Conservation (phyloP, 1,139 yeast genomes). For the Kurtzmaniella natalensis region DNA sequence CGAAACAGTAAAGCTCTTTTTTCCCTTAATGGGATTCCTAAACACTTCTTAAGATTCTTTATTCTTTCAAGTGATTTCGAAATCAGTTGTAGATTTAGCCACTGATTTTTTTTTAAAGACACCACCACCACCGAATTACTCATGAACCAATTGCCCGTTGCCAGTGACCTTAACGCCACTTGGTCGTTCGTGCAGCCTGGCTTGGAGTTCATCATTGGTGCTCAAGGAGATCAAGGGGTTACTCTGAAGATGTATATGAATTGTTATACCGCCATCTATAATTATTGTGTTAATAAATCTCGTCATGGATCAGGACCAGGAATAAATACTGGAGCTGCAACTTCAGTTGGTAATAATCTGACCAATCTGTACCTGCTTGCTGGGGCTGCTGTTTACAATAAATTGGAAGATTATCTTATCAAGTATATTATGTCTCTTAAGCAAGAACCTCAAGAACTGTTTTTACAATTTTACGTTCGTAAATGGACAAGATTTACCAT, state of each 20-base stretch:
- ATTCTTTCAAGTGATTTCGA: neutral
- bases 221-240: constrained; percentile 58
- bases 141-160: constrained; percentile 8
- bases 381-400: constrained; percentile 85
- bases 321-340: neutral
- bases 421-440: constrained; percentile 53
- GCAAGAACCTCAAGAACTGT: constrained; percentile 55
- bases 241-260: constrained; percentile 72
- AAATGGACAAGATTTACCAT: constrained; percentile 87
- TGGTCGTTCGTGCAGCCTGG: constrained; percentile 80
- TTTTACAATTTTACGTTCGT: constrained; percentile 79
- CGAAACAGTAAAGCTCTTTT: no score
- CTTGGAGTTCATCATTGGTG: constrained; percentile 63
- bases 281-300: constrained; percentile 85
- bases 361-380: constrained; percentile 50
- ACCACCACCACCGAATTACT: no score
- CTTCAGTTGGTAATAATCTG: constrained; percentile 15
- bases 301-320: constrained; percentile 21
- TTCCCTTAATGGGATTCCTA: no score
- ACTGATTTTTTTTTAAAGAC: no score
- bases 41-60: neutral
- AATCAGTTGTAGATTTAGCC: no score
- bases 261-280: constrained; percentile 82
- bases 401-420: constrained; percentile 62
- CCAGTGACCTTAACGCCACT: constrained; percentile 60